A percentile compares a stretch with the other conserved stretches of the same genome.
These are phyloP conservation scores for Phytophthora citricola DNA, from an alignment of 352 stramenopile genomes.

Conservation along the genomic window DNA sequence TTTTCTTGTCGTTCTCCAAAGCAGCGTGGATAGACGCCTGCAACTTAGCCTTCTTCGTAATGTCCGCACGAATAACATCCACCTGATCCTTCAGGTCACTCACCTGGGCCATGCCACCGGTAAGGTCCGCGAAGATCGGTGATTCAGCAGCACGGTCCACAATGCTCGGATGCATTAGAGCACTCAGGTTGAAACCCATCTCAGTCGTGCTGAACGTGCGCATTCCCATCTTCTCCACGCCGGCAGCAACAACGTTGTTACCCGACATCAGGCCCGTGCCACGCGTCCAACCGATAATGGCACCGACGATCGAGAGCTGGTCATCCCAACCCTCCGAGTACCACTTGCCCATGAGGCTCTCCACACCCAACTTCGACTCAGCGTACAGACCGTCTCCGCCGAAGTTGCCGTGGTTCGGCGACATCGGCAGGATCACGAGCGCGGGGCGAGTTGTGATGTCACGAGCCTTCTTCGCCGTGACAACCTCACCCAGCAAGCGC, in stretches of 20 bases:
- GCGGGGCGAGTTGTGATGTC: conserved; percentile 79
- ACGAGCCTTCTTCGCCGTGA: conserved; percentile 73
- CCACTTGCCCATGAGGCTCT: conserved; percentile 90
- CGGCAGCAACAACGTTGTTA: conserved; percentile 88
- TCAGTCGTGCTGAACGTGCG: conserved; percentile 88
- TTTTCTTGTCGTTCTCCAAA: conserved; percentile 51
- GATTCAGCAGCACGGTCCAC: conserved; percentile 74
- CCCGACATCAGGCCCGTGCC: conserved; percentile 87
- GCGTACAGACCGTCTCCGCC: conserved; percentile 89
- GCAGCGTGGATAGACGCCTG: conserved; percentile 53
- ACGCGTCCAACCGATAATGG: conserved; percentile 90
- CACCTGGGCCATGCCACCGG: conserved; percentile 79
- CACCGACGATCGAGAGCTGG: conserved; percentile 84
- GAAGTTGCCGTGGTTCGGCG: conserved; percentile 89
- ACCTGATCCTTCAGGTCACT: conserved; percentile 77
- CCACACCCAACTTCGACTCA: conserved; percentile 88
- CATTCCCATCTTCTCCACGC: conserved; percentile 82
- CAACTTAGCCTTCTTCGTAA: conserved; percentile 66
- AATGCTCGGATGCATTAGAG: conserved; percentile 81
- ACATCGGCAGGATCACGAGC: conserved; percentile 81
- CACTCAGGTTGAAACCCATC: conserved; percentile 91
- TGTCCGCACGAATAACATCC: conserved; percentile 57
- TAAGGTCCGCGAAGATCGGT: conserved; percentile 83
- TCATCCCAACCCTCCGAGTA: conserved; percentile 86
- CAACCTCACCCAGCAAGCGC: conserved; percentile 83